A percentile compares a stretch with the other conserved stretches of the same genome.
Conservation (phyloP, 1,284 basidiomycete species). For the Rhizoctonia solani region DNA sequence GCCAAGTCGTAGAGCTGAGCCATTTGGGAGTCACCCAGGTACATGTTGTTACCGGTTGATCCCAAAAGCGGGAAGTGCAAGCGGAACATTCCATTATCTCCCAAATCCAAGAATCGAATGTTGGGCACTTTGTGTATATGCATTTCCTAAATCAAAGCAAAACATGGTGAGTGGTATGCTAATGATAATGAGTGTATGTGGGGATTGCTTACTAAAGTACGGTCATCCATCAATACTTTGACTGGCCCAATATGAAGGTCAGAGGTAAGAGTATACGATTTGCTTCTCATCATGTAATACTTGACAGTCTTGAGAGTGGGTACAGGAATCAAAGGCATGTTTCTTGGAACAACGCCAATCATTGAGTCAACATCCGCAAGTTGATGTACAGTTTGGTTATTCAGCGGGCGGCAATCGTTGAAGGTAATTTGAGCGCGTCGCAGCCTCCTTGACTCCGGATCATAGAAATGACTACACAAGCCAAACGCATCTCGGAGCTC, state of each 20-base stretch:
- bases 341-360: background rate
- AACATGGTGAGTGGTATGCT: background rate
- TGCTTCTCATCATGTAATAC: constrained; percentile 7
- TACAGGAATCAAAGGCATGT: background rate
- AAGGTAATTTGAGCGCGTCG: background rate
- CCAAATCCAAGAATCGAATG: constrained; percentile 5
- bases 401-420: background rate
- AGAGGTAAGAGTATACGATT: background rate
- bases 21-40: background rate
- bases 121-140: constrained; percentile 6
- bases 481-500: background rate
- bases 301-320: background rate
- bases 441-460: background rate
- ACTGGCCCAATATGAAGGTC: constrained; percentile 15
- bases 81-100: background rate
- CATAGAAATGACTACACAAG: constrained; percentile 2
- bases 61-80: background rate
- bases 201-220: too few relatives aligned
- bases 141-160: background rate
- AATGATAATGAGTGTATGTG: too few relatives aligned
- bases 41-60: background rate
- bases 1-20: background rate
- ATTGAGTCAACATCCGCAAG: constrained; percentile 16
- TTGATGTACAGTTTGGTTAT: background rate
- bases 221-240: too few relatives aligned